phyloP scores from a whole-genome alignment of 345 rosid species.

The Cochlearia excelsa region DNA sequence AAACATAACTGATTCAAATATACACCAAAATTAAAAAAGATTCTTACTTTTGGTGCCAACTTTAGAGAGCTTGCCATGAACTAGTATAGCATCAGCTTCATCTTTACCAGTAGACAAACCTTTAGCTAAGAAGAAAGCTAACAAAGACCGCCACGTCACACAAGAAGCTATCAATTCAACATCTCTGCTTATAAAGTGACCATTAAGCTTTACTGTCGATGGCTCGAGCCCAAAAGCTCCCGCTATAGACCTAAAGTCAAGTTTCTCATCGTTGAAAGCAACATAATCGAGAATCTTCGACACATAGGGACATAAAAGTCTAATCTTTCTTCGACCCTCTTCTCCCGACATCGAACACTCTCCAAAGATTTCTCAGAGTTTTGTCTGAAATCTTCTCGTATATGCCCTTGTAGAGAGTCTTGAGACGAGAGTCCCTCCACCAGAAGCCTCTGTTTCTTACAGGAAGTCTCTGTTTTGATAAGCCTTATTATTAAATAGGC shows the following conservation, averaged over 20 bases:
- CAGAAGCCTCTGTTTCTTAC: constrained; percentile 10
- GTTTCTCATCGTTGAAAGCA: constrained; percentile 54
- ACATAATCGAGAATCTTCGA: constrained; percentile 42
- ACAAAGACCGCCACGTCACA: constrained; percentile 78
- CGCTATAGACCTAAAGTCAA: constrained; percentile 70
- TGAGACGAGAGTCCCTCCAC: neutral
- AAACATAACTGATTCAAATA: neutral
- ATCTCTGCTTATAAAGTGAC: constrained; percentile 81
- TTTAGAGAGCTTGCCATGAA: constrained; percentile 65
- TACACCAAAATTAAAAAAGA: neutral
- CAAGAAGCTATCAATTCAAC: constrained; percentile 55
- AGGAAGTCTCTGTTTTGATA: constrained; percentile 8
- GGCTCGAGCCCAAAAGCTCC: constrained; percentile 69
- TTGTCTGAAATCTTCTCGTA: constrained; percentile 12
- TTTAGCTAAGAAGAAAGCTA: constrained; percentile 69
- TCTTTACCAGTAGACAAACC: constrained; percentile 68
- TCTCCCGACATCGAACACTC: constrained; percentile 20
- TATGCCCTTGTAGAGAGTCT: neutral
- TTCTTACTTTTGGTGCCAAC: constrained; percentile 59
- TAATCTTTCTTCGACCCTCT: constrained; percentile 42
- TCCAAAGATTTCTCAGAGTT: constrained; percentile 14
- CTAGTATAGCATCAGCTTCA: constrained; percentile 50
- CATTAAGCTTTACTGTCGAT: constrained; percentile 67
- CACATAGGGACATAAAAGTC: constrained; percentile 56
- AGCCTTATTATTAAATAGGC: neutral